These are phyloP conservation scores for Mycena venus DNA, from an alignment of 768 basidiomycete species.

Conservation along the genomic window DNA sequence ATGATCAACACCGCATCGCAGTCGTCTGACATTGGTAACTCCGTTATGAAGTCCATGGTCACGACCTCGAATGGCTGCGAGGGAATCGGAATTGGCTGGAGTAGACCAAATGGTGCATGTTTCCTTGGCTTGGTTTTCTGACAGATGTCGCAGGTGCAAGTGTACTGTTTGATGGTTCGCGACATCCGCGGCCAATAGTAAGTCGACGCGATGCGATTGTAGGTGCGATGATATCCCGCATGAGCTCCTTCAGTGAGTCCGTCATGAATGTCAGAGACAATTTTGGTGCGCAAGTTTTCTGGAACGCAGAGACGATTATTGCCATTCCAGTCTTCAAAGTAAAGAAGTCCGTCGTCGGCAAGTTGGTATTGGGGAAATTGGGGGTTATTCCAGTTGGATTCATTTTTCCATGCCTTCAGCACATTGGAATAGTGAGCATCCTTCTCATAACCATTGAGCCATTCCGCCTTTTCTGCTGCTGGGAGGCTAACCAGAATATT, in stretches of 20 bases:
- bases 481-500: neutral
- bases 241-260: neutral
- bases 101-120: neutral
- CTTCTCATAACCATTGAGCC: neutral
- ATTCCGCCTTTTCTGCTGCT: neutral
- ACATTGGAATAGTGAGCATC: neutral
- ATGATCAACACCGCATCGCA: neutral
- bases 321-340: conserved; percentile 40
- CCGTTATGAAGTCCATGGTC: neutral
- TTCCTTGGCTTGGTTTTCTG: neutral
- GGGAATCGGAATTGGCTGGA: neutral
- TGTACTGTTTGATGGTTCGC: neutral
- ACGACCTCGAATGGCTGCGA: neutral
- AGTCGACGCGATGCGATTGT: neutral
- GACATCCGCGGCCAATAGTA: neutral
- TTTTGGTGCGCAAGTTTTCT: neutral
- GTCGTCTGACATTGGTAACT: neutral
- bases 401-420: neutral
- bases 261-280: neutral
- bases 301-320: conserved; percentile 45
- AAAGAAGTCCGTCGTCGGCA: conserved; percentile 27
- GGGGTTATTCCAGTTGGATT: neutral
- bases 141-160: neutral
- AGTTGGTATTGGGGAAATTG: conserved; percentile 9
- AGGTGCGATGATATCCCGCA: neutral